These are phyloP conservation scores for Entomortierella lignicola DNA, from an alignment of 192 early-diverging fungal genomes.

Conservation along the genomic window DNA sequence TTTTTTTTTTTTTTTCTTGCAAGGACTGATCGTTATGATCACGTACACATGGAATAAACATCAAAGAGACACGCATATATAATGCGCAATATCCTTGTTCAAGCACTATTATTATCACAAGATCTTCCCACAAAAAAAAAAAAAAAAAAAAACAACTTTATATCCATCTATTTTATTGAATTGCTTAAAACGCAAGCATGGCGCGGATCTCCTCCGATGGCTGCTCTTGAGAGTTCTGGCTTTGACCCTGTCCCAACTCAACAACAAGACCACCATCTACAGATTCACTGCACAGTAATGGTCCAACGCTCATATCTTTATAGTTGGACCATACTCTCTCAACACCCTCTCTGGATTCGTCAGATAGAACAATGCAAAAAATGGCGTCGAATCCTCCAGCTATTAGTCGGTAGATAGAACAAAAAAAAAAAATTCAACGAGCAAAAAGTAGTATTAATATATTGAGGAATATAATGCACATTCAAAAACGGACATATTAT, in stretches of 20 bases:
- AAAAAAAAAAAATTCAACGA: not conserved
- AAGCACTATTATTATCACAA: no score
- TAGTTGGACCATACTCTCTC: conserved; percentile 75
- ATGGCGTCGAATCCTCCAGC: conserved; percentile 99
- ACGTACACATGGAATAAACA: no score
- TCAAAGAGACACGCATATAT: no score
- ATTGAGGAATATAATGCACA: no score
- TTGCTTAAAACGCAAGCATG: conserved; percentile 2
- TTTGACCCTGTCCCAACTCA: conserved; percentile 32
- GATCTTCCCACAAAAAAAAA: no score
- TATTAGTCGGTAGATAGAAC: conserved; percentile 20
- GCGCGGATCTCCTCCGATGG: not conserved
- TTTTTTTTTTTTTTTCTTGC: no score
- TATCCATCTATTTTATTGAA: no score
- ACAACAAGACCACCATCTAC: conserved; percentile 64
- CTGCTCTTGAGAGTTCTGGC: not conserved
- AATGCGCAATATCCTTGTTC: no score
- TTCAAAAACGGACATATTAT: no score
- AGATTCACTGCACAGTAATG: conserved; percentile 79
- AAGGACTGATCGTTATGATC: no score
- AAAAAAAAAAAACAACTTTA: no score
- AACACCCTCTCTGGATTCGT: conserved; percentile 60
- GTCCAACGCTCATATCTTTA: conserved; percentile 83
- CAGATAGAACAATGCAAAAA: conserved; percentile 82
- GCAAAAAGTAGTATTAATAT: no score